A percentile compares a stretch with the other conserved stretches of the same genome.
These are phyloP conservation scores for Backusella sp. DNA, from an alignment of 192 early-diverging fungal species.

Conservation along the genomic window DNA sequence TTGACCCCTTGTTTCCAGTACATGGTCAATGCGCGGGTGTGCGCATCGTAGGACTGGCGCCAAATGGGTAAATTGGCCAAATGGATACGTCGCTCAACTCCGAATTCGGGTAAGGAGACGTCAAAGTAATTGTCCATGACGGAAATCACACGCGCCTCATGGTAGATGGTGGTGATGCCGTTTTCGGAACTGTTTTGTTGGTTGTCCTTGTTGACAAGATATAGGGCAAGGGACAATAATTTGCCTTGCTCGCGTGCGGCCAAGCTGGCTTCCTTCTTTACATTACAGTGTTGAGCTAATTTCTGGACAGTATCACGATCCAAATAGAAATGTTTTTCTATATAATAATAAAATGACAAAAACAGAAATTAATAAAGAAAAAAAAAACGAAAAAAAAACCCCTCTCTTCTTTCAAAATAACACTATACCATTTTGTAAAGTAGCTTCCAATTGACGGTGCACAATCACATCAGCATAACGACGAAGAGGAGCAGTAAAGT, in stretches of 20 bases:
- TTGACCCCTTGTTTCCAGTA: conserved; percentile 52
- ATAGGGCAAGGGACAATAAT: conserved; percentile 65
- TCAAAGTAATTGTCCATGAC: conserved; percentile 69
- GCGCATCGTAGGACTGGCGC: conserved; percentile 15
- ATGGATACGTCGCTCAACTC: conserved; percentile 70
- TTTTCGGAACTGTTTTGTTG: background rate
- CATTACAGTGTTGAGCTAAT: conserved; percentile 74
- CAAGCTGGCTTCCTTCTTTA: conserved; percentile 69
- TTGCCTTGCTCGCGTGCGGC: conserved; percentile 70
- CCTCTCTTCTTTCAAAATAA: background rate
- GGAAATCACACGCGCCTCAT: conserved; percentile 66
- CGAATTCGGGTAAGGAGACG: conserved; percentile 67
- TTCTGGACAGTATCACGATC: conserved; percentile 56
- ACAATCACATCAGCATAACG: conserved; percentile 96
- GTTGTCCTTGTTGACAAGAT: conserved; percentile 31
- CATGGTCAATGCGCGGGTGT: conserved; percentile 41
- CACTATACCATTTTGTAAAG: conserved; percentile 28
- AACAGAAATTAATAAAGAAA: background rate
- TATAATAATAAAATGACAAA: background rate
- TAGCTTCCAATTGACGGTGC: conserved; percentile 81
- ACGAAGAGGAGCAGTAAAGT: conserved; percentile 96
- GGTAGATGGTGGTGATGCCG: conserved; percentile 38
- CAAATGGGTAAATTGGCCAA: conserved; percentile 50
- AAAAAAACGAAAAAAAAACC: background rate
- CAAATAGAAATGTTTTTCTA: conserved; percentile 53